A percentile compares a stretch with the other conserved stretches of the same genome.
These are phyloP conservation scores for Draba incana DNA, from an alignment of 345 rosid species.

Conservation along the genomic window DNA sequence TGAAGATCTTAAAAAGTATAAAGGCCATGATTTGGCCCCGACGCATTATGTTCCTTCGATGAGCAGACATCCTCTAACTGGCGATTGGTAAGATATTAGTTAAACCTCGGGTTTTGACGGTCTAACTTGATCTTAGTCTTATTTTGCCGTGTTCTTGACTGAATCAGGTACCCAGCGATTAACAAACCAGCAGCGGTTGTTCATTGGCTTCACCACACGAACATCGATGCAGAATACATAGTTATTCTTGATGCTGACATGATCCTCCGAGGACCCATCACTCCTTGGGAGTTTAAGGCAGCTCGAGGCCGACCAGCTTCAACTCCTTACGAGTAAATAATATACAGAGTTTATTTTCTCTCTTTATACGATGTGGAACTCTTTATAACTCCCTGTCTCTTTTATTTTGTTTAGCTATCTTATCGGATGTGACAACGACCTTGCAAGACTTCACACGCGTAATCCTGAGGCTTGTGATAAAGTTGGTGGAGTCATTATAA, in stretches of 20 bases:
- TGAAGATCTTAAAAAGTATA: constrained; percentile 70
- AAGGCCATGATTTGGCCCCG: constrained; percentile 92
- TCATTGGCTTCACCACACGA: constrained; percentile 96
- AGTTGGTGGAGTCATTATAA: constrained; percentile 96
- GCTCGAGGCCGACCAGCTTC: constrained; percentile 94
- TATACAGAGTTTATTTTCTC: neutral
- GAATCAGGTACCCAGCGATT: constrained; percentile 94
- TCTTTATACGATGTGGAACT: constrained; percentile 4
- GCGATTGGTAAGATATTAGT: constrained; percentile 70
- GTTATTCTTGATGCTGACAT: constrained; percentile 99
- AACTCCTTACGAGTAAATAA: constrained; percentile 94
- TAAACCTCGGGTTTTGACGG: neutral
- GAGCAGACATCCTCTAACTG: constrained; percentile 96
- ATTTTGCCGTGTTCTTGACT: constrained; percentile 31
- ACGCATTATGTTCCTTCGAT: constrained; percentile 98
- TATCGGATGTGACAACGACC: constrained; percentile 92
- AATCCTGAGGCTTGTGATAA: constrained; percentile 94
- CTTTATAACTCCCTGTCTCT: neutral
- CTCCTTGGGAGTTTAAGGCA: constrained; percentile 97
- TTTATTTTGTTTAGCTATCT: constrained; percentile 64
- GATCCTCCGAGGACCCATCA: constrained; percentile 93
- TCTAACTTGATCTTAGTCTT: constrained; percentile 2
- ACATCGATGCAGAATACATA: constrained; percentile 83
- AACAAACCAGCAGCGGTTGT: constrained; percentile 98
- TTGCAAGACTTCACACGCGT: constrained; percentile 89